Conservation (phyloP, 2,329 filamentous ascomycete genomes). For the Kalaharituber pfeilii region DNA sequence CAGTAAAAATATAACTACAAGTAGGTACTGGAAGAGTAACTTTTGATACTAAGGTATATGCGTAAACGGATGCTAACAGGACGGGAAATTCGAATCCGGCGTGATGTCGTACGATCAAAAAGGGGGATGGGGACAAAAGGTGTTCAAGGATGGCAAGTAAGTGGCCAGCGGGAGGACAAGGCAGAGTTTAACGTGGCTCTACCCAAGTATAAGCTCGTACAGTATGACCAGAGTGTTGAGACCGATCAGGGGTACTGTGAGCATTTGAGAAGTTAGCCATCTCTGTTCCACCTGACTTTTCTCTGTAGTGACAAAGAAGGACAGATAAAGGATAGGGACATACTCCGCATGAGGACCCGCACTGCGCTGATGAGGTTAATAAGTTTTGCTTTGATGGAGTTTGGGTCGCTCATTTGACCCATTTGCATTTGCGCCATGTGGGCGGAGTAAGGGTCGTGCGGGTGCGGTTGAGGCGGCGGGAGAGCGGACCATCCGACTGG, state of each 20-base stretch:
- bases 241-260: conserved; percentile 61
- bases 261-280: conserved; percentile 9
- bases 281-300: not conserved
- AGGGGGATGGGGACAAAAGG: too few species aligned
- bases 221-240: conserved; percentile 70
- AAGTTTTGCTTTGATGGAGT: conserved; percentile 68
- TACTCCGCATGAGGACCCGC: conserved; percentile 84
- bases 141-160: too few species aligned
- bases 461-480: not conserved
- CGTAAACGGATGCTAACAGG: too few species aligned
- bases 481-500: conserved; percentile 58
- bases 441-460: not conserved
- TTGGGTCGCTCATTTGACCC: conserved; percentile 29
- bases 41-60: too few species aligned
- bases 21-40: too few species aligned
- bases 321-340: conserved; percentile 27
- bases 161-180: too few species aligned
- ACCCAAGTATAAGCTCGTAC: conserved; percentile 59
- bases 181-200: too few species aligned
- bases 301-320: not conserved
- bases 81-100: too few species aligned
- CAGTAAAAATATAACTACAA: too few species aligned
- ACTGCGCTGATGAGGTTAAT: conserved; percentile 83
- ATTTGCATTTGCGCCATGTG: conserved; percentile 15
- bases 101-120: too few species aligned